Percentiles rank a stretch among this genome's conserved stretches.
phyloP scores from a whole-genome alignment of 352 stramenopile genomes.

The Pythium guiyangense region DNA sequence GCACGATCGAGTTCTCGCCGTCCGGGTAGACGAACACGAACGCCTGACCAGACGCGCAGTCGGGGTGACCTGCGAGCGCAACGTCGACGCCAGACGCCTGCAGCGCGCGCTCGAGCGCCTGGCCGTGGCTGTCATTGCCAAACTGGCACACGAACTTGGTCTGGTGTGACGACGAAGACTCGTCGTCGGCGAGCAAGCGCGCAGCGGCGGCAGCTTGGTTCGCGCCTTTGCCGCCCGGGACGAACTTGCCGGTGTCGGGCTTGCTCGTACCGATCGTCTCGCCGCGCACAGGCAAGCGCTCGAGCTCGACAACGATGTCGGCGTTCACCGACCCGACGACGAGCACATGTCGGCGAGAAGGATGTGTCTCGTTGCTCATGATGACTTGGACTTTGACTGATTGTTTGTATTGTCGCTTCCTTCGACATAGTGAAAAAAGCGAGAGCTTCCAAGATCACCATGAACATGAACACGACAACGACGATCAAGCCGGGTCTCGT shows the following conservation, averaged over 20 bases:
- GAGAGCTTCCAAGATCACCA: too few species aligned
- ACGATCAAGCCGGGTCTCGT: slow-evolving; percentile 53
- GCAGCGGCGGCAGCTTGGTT: slow-evolving; percentile 71
- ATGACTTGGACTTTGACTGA: too few species aligned
- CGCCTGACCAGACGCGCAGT: slow-evolving; percentile 63
- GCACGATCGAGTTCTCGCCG: slow-evolving; percentile 83
- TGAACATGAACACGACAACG: slow-evolving; percentile 20
- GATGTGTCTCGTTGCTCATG: slow-evolving; percentile 17
- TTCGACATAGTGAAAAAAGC: too few species aligned
- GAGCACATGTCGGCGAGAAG: slow-evolving; percentile 34
- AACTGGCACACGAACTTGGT: slow-evolving; percentile 68
- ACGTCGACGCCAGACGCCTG: slow-evolving; percentile 29
- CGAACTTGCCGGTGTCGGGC: slow-evolving; percentile 55
- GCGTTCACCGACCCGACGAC: slow-evolving; percentile 83
- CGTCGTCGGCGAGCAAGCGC: slow-evolving; percentile 31
- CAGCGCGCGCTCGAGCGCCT: slow-evolving; percentile 38
- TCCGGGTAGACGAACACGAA: slow-evolving; percentile 82
- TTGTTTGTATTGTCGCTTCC: too few species aligned
- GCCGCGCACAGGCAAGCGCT: slow-evolving; percentile 54
- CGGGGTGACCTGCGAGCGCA: slow-evolving; percentile 28
- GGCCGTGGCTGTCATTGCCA: slow-evolving; percentile 62
- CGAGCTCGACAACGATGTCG: slow-evolving; percentile 74
- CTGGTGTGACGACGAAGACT: not conserved
- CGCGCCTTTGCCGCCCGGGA: slow-evolving; percentile 70
- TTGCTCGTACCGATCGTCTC: slow-evolving; percentile 60